These are phyloP conservation scores for Leptographium flavum DNA, from an alignment of 2,329 filamentous ascomycete species.

Conservation along the genomic window DNA sequence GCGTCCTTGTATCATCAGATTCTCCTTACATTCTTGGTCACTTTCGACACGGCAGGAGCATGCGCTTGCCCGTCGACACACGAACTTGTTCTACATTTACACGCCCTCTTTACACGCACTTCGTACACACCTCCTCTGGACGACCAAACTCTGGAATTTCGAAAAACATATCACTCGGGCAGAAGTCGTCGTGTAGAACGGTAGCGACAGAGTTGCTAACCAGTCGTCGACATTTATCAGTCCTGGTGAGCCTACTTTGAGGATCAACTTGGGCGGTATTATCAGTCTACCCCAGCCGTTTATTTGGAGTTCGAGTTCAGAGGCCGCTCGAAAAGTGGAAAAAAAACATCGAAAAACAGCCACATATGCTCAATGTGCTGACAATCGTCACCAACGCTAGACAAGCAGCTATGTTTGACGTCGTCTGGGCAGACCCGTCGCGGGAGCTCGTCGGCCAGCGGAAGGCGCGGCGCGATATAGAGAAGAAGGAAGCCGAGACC, in stretches of 20 bases:
- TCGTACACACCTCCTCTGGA: not conserved
- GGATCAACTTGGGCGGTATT: not conserved
- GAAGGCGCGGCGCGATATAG: constrained; percentile 32
- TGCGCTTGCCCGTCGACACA: not conserved
- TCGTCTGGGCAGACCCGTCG: constrained; percentile 42
- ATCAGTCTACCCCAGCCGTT: not conserved
- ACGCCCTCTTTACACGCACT: not conserved
- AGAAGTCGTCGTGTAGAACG: no score
- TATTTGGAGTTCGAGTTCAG: not conserved
- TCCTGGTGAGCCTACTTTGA: no score
- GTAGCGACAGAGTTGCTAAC: not conserved
- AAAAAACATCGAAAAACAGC: no score
- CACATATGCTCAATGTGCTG: no score
- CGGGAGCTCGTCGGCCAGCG: constrained; percentile 38
- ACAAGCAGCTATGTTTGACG: constrained; percentile 36
- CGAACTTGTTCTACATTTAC: not conserved
- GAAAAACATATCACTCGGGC: not conserved
- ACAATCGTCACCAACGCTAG: not conserved
- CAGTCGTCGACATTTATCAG: not conserved
- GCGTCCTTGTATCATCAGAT: not conserved
- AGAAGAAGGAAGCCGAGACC: constrained; percentile 19
- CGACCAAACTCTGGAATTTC: not conserved
- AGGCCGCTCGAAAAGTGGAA: no score
- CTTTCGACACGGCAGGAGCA: not conserved
- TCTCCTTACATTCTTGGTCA: not conserved